Evolutionary conservation across 148 eudicot species (phyloP), one percentile per base, ranked within the genome.

Genomic region (Rhododendron simsii): DNA sequence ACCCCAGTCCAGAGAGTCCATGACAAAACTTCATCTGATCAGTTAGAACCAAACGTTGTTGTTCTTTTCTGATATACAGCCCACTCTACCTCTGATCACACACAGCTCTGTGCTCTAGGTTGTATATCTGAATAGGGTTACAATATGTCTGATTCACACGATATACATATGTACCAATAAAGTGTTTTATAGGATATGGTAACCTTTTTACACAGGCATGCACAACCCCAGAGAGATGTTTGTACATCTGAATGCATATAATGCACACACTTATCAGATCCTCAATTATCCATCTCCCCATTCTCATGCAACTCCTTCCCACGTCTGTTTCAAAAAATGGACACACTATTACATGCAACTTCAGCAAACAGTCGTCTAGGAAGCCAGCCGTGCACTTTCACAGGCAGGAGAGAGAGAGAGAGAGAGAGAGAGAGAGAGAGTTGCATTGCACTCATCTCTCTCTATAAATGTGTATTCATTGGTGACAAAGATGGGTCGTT

Each of bases 291-390:
- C 18, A 26, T 78, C 7, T 55, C 80, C 80, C 83, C 73, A 67
- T 88, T 84, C 81, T 86, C 82, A 89, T 86, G 84, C 90, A 86
- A 89, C 79, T 89, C 85, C 84, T 73, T 2, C 82, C 86, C 87
- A 61, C 80, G 87, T 88, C 86, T 86, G 84, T 57, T 88, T 88
- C 86, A 39, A 39, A 67, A 41, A 51, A 87, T 84, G 80, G 88
- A 84, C 87, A 80, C 78, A 26, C 81, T 53, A 80, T 82, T 35
- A 59, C 85, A 86, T 78, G 85, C 76, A 74, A 81, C 81, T 84
- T 84, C 71, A 75, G 81, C 86, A 55, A 76, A 37, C 73, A 75
- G 21, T 55, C 45, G 15, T 76, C 71, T 55, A 84, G 53, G 53
- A 51, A 53, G 9, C 81, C 57, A 39, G 71, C 73, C 71, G 81